These are phyloP conservation scores for Coemansia sp. DNA, from an alignment of 192 early-diverging fungal species.

Conservation along the genomic window DNA sequence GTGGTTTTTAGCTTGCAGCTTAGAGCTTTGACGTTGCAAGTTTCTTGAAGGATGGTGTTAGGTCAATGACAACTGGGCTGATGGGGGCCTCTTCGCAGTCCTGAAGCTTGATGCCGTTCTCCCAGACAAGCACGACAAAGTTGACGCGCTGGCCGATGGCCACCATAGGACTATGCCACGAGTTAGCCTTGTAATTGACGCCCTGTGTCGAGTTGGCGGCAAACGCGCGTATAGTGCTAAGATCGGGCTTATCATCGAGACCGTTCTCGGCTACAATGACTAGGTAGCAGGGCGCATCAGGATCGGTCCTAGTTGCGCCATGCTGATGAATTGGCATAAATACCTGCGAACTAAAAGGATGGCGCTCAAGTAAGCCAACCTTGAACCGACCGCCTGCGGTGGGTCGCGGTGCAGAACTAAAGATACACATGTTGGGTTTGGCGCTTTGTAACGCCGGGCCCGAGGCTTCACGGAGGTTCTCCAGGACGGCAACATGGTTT, in stretches of 20 bases:
- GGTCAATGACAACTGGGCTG: conserved; percentile 31
- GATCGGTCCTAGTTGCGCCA: conserved; percentile 19
- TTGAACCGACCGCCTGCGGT: conserved; percentile 53
- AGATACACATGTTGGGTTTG: conserved; percentile 71
- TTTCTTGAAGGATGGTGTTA: conserved; percentile 42
- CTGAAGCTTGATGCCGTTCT: conserved; percentile 69
- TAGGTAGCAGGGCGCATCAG: conserved; percentile 59
- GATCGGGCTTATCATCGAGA: conserved; percentile 67
- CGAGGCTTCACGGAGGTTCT: conserved; percentile 49
- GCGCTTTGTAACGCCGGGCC: conserved; percentile 35
- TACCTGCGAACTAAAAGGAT: conserved; percentile 78
- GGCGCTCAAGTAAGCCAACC: conserved; percentile 78
- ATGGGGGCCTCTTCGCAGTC: conserved; percentile 69
- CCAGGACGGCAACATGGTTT: conserved; percentile 63
- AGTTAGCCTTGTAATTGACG: conserved; percentile 76
- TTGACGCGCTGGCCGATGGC: conserved; percentile 60
- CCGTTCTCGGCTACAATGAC: conserved; percentile 81
- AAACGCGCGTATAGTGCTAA: conserved; percentile 73
- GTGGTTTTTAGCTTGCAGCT: no score
- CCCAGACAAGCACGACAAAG: conserved; percentile 78
- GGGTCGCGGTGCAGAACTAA: conserved; percentile 52
- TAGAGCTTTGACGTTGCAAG: conserved; percentile 34
- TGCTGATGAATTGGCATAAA: conserved; percentile 75
- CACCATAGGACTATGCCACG: conserved; percentile 93
- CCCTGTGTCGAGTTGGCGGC: conserved; percentile 70